These are phyloP conservation scores for Penicillium mononematosum DNA, from an alignment of 495 filamentous ascomycete genomes.

Conservation along the genomic window DNA sequence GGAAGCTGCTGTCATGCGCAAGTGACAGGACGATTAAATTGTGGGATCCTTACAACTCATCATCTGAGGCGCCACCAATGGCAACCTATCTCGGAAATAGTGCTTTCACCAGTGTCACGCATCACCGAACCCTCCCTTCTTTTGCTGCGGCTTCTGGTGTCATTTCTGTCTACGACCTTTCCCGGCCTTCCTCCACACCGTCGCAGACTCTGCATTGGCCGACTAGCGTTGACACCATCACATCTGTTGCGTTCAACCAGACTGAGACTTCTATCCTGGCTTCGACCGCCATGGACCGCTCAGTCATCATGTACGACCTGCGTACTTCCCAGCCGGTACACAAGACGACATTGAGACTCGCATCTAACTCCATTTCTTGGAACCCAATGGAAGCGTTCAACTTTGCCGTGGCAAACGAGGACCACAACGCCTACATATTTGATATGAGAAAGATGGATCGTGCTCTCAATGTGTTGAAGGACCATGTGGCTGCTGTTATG, in stretches of 20 bases:
- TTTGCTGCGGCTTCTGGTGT: slow-evolving; percentile 79
- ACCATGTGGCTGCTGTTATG: slow-evolving; percentile 96
- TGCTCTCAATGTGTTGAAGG: slow-evolving; percentile 88
- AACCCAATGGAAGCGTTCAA: slow-evolving; percentile 97
- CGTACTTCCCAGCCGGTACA: slow-evolving; percentile 81
- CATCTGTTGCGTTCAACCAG: slow-evolving; percentile 84
- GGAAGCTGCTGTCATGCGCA: slow-evolving; percentile 85
- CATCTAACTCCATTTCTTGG: slow-evolving; percentile 84
- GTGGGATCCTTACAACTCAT: slow-evolving; percentile 81
- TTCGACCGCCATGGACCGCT: slow-evolving; percentile 78
- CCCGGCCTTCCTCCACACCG: slow-evolving; percentile 66
- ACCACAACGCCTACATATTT: slow-evolving; percentile 78
- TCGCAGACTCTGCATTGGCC: slow-evolving; percentile 85
- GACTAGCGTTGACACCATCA: slow-evolving; percentile 88
- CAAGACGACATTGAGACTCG: slow-evolving; percentile 74
- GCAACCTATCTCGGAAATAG: slow-evolving; percentile 79
- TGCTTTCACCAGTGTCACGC: slow-evolving; percentile 80
- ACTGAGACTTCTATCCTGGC: slow-evolving; percentile 88
- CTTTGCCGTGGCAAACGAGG: slow-evolving; percentile 78
- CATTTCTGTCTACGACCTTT: slow-evolving; percentile 85
- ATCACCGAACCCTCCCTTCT: slow-evolving; percentile 68
- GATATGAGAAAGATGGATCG: slow-evolving; percentile 84
- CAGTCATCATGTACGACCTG: slow-evolving; percentile 83
- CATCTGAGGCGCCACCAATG: slow-evolving; percentile 59
- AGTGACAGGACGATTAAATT: slow-evolving; percentile 84